These are phyloP conservation scores for Aegilops umbellulata DNA, from an alignment of 176 grass and related monocot genomes.

Conservation along the genomic window DNA sequence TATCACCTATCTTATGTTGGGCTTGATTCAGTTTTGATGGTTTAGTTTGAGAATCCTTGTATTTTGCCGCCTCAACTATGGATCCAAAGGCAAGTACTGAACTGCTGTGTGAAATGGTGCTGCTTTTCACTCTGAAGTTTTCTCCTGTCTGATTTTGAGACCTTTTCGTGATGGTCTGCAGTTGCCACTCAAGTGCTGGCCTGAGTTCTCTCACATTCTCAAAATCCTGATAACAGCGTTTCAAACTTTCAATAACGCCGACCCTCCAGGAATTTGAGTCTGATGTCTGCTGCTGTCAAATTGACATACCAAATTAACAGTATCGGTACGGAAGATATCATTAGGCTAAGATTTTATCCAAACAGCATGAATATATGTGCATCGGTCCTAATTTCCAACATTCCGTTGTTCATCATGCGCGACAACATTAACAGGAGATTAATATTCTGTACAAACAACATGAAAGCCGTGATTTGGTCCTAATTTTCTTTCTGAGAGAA, in stretches of 20 bases:
- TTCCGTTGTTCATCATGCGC: too few species aligned
- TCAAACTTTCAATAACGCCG: not conserved
- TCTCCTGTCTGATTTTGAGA: not conserved
- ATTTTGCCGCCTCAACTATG: not conserved
- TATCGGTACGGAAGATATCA: not conserved
- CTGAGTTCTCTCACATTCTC: not conserved
- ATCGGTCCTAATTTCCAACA: too few species aligned
- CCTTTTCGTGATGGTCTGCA: not conserved
- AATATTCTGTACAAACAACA: too few species aligned
- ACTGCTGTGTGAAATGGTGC: not conserved
- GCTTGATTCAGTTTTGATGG: conserved; percentile 22
- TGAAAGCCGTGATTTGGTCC: too few species aligned
- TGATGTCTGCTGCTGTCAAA: not conserved
- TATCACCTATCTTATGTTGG: conserved; percentile 26
- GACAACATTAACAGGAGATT: too few species aligned
- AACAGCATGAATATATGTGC: too few species aligned
- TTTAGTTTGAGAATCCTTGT: conserved; percentile 34
- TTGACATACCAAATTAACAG: not conserved
- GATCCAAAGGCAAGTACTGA: not conserved
- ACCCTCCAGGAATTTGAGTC: not conserved
- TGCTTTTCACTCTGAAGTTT: not conserved
- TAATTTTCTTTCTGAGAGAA: too few species aligned
- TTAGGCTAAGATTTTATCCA: too few species aligned
- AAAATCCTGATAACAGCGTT: not conserved
- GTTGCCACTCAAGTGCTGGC: too few species aligned